Conservation (phyloP, 108 stramenopile species). For the Pseudonitzschia pungens region DNA sequence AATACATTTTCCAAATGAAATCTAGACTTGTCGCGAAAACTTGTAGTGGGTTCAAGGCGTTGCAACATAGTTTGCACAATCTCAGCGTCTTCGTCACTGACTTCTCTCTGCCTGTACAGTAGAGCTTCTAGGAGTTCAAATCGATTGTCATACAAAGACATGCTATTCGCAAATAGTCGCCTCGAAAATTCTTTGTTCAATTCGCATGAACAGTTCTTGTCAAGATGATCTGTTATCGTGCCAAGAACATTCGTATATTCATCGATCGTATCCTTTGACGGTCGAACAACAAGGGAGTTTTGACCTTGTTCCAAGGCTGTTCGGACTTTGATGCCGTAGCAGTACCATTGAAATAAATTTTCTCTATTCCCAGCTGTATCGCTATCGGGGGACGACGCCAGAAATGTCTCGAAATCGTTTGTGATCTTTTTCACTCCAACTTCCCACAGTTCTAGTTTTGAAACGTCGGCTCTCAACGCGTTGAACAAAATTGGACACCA, state of each 20-base stretch:
- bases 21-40: conserved; percentile 48
- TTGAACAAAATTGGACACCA: conserved; percentile 77
- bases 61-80: neutral
- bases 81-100: conserved; percentile 11
- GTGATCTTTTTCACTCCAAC: conserved; percentile 3
- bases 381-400: conserved; percentile 11
- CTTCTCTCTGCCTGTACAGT: conserved; percentile 32
- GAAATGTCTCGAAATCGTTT: conserved; percentile 23
- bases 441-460: conserved; percentile 47
- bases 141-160: conserved; percentile 37
- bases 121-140: conserved; percentile 55
- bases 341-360: conserved; percentile 21
- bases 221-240: conserved; percentile 14
- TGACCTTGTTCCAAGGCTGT: conserved; percentile 42
- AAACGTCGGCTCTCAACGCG: conserved; percentile 54
- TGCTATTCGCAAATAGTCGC: conserved; percentile 20
- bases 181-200: conserved; percentile 28
- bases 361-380: conserved; percentile 8
- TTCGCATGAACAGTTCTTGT: conserved; percentile 18
- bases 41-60: neutral
- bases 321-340: conserved; percentile 37
- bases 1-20: conserved; percentile 45
- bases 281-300: conserved; percentile 47
- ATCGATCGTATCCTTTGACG: conserved; percentile 36
- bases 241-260: conserved; percentile 23